Conservation (phyloP, 2,329 filamentous ascomycete species). For the Trichophyton verrucosum region DNA sequence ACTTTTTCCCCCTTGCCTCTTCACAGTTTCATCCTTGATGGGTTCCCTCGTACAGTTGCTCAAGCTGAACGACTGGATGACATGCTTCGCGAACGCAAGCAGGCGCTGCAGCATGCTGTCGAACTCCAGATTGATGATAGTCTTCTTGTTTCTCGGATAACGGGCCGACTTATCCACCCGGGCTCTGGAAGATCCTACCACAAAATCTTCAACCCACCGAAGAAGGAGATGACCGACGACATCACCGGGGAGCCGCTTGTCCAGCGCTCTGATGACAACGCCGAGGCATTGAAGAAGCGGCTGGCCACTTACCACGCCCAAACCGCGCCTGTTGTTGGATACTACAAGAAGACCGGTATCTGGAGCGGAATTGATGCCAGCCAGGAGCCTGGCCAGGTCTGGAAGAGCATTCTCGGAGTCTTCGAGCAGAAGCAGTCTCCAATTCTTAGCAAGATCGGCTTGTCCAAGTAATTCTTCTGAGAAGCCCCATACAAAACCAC, state of each 20-base stretch:
- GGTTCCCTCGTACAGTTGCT: slow-evolving; percentile 91
- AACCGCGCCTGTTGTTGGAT: slow-evolving; percentile 81
- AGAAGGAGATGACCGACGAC: slow-evolving; percentile 88
- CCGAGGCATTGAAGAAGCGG: slow-evolving; percentile 88
- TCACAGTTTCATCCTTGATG: slow-evolving; percentile 88
- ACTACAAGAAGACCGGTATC: slow-evolving; percentile 96
- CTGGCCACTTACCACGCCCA: slow-evolving; percentile 86
- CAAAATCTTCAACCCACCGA: slow-evolving; percentile 97
- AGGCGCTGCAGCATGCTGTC: slow-evolving; percentile 85
- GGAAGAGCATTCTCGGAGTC: slow-evolving; percentile 74
- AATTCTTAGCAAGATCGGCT: slow-evolving; percentile 43
- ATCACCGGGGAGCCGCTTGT: slow-evolving; percentile 91
- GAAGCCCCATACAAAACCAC: not conserved
- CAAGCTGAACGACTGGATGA: slow-evolving; percentile 89
- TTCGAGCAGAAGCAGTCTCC: slow-evolving; percentile 52
- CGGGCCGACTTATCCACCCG: slow-evolving; percentile 87
- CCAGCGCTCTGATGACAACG: slow-evolving; percentile 95
- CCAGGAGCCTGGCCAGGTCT: slow-evolving; percentile 90
- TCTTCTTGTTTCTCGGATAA: slow-evolving; percentile 89
- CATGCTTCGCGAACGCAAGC: slow-evolving; percentile 68
- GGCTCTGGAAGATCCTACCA: slow-evolving; percentile 95
- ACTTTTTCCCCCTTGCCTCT: not conserved
- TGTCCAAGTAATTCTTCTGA: slow-evolving; percentile 36
- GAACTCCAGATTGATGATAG: slow-evolving; percentile 95
- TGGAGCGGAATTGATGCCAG: slow-evolving; percentile 93